Percentiles rank a stretch among this genome's conserved stretches.
Evolutionary conservation across 306 rosid species (phyloP).

Genomic region (Boehmeria nivea): DNA sequence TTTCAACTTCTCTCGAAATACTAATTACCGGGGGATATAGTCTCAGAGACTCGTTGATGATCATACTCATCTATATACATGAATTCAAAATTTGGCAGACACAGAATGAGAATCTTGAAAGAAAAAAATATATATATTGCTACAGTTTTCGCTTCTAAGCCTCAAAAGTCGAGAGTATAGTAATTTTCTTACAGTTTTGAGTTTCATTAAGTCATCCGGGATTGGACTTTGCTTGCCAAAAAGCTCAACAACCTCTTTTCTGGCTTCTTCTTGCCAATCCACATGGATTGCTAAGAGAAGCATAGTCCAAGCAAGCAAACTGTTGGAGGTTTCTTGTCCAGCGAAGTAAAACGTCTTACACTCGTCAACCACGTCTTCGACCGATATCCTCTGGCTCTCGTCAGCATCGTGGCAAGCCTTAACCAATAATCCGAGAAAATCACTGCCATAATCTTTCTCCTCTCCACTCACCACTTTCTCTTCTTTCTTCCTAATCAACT

Average conservation of each 20-base stretch:
- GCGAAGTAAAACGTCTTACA: constrained; percentile 31
- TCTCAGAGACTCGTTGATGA: constrained; percentile 27
- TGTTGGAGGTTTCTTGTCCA: constrained; percentile 29
- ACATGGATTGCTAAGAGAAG: constrained; percentile 21
- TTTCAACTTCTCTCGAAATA: constrained; percentile 1
- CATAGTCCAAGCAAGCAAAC: constrained; percentile 27
- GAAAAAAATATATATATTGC: no score
- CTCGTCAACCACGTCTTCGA: constrained; percentile 28
- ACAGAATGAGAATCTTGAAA: not conserved
- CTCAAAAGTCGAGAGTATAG: not conserved
- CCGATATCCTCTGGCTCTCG: constrained; percentile 11
- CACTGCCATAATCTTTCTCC: constrained; percentile 23
- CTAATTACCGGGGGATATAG: constrained; percentile 20
- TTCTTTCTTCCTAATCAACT: constrained; percentile 19
- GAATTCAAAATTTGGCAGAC: not conserved
- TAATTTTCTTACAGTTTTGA: constrained; percentile 20
- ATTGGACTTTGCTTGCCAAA: constrained; percentile 19
- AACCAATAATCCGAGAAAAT: constrained; percentile 26
- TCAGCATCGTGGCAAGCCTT: constrained; percentile 25
- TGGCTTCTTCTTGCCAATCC: constrained; percentile 37
- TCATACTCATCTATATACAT: constrained; percentile 26
- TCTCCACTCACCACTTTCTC: constrained; percentile 8
- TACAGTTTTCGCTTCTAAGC: not conserved
- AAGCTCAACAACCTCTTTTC: constrained; percentile 21
- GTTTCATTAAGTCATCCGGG: constrained; percentile 10